These are phyloP conservation scores for Lentinula novae-zelandiae DNA, from an alignment of 1,284 basidiomycete genomes.

Conservation along the genomic window DNA sequence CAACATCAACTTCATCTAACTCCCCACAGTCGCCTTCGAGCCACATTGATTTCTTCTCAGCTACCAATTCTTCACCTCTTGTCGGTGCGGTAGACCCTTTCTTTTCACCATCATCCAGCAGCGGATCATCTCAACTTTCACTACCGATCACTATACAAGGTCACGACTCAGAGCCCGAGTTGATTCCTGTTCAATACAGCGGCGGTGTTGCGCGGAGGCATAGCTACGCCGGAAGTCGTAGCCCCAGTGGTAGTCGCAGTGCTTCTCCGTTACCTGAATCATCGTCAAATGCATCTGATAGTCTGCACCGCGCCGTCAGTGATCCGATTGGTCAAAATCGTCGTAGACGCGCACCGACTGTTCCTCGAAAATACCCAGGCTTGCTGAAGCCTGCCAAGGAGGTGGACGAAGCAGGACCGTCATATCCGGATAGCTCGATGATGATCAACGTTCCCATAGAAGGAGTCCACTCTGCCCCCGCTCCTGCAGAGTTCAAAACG, in stretches of 20 bases:
- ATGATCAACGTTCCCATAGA: conserved; percentile 7
- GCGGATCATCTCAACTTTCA: not conserved
- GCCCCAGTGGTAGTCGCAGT: not conserved
- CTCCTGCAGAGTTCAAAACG: conserved; percentile 5
- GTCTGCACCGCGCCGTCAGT: conserved; percentile 6
- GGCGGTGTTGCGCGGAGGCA: conserved; percentile 3
- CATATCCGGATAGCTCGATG: conserved; percentile 1
- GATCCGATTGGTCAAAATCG: conserved; percentile 6
- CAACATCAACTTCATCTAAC: not conserved
- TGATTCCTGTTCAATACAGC: conserved; percentile 3
- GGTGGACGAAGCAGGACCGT: conserved; percentile 1
- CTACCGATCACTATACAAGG: conserved; percentile 3
- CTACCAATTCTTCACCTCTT: not conserved
- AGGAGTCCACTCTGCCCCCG: not conserved
- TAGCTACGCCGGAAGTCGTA: conserved; percentile 2
- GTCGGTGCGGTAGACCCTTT: not conserved
- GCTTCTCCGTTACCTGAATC: not conserved
- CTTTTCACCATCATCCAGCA: not conserved
- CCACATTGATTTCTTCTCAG: not conserved
- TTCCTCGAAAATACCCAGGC: conserved; percentile 3
- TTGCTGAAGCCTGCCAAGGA: conserved; percentile 11
- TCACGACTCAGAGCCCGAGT: not conserved
- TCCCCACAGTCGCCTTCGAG: not conserved
- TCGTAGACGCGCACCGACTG: conserved; percentile 8
- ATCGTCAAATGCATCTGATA: not conserved